Conservation (phyloP, 768 basidiomycete genomes). For the Leccinum sublutescens region DNA sequence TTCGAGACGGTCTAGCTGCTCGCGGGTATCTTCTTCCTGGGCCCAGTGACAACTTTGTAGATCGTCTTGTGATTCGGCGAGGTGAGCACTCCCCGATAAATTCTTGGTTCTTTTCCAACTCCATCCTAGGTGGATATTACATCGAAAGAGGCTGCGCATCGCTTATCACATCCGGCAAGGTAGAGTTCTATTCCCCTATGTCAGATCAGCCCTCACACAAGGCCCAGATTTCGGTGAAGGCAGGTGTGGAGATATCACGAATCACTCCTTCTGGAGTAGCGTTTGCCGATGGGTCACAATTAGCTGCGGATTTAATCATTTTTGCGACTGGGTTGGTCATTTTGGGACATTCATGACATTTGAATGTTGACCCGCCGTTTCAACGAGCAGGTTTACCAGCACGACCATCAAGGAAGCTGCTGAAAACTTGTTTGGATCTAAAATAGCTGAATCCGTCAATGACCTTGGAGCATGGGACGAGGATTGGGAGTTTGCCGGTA, state of each 20-base stretch:
- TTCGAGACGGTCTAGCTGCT: neutral
- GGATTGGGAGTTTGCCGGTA: constrained; percentile 7
- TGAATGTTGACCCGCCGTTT: neutral
- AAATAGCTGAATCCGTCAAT: constrained; percentile 10
- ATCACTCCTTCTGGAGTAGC: neutral
- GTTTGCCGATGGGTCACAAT: neutral
- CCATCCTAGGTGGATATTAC: neutral
- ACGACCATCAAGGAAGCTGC: neutral
- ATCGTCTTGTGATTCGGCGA: neutral
- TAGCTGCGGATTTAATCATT: neutral
- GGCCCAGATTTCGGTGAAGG: neutral
- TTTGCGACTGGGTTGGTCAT: neutral
- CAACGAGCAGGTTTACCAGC: neutral
- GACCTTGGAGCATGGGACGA: constrained; percentile 11
- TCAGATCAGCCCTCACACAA: neutral
- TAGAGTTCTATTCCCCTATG: neutral
- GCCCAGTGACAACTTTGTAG: neutral
- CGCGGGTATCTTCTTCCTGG: neutral
- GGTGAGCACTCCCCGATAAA: neutral
- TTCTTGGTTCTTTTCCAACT: neutral
- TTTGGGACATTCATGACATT: neutral
- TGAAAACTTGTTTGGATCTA: neutral
- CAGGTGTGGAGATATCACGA: neutral
- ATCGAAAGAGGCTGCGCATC: neutral
- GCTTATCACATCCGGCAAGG: neutral